Conservation (phyloP, 192 early-diverging fungal species). For the Diversispora eburnea region DNA sequence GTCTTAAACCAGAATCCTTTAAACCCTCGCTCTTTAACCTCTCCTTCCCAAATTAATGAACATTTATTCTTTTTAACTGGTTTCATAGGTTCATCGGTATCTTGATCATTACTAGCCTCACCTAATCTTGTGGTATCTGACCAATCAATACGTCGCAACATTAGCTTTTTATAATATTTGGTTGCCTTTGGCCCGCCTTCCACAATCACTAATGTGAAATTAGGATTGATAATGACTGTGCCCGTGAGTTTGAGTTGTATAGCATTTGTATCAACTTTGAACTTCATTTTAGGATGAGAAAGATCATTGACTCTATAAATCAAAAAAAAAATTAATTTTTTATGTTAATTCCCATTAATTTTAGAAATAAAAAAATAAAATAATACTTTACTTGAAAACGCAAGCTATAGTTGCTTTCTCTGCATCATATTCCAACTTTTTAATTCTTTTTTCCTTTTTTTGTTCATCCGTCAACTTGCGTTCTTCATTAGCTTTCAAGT, state of each 20-base stretch:
- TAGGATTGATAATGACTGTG: constrained; percentile 67
- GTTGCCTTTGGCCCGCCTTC: constrained; percentile 90
- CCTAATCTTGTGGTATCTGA: constrained; percentile 49
- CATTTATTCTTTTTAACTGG: constrained; percentile 69
- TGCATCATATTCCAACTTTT: constrained; percentile 74
- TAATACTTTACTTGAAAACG: constrained; percentile 69
- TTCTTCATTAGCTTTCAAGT: constrained; percentile 79
- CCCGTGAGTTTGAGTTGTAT: constrained; percentile 83
- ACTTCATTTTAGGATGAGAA: constrained; percentile 74
- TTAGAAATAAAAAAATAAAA: not conserved
- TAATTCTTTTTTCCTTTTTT: constrained; percentile 66
- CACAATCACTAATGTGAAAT: constrained; percentile 78
- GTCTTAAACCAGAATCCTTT: constrained; percentile 67
- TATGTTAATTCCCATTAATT: not conserved
- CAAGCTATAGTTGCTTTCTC: constrained; percentile 67
- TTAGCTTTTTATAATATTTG: constrained; percentile 92
- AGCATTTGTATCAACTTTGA: constrained; percentile 91
- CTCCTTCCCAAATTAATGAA: constrained; percentile 91
- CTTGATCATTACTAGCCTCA: constrained; percentile 40
- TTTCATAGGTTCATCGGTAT: constrained; percentile 34
- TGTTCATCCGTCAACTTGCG: constrained; percentile 88
- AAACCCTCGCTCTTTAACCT: constrained; percentile 74
- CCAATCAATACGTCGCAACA: constrained; percentile 97
- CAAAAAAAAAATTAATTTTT: not conserved
- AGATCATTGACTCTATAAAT: constrained; percentile 66